Evolutionary conservation across 2,329 filamentous ascomycete species (phyloP), one percentile per base, ranked within the genome.

Genomic region (Fusarium longipes): DNA sequence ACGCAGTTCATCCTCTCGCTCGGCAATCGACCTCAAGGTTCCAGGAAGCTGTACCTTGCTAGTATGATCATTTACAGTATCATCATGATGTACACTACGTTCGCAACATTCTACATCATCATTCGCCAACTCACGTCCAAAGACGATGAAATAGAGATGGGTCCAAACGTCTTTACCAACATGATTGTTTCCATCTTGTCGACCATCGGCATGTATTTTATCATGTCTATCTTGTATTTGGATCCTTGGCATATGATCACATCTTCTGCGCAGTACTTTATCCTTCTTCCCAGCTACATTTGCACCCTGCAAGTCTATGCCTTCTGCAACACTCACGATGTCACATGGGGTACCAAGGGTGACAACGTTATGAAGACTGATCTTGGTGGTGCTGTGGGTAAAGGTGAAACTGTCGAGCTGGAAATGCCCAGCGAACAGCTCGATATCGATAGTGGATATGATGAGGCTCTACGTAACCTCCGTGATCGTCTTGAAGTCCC

Each of bases 231-330:
- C 81, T 81, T 99, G 63, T 99, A 99, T 80, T 87, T 99, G 44
- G 96, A 99, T 72, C 96, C 96, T 0, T 99, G 96, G 96, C 96
- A 99, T 83, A 96, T 99, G 92, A 91, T 99, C 81, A 99, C 96
- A 14, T 95, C 91, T 1, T 89, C 92, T 0, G 87, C 85, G 1
- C 94, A 97, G 77, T 99, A 99, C 83, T 97, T 99, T 77, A 86
- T 94, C 44, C 88, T 99, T 25, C 84, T 99, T 33, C 96, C 96
- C 0, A 90, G 86, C 36, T 99, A 98, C 82, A 97, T 99, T 79
- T 98, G 96, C 82, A 98, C 93, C 0, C 86, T 99, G 4, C 96
- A 99, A 79, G 93, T 98, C 20, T 99, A 99, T 80, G 96, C 96
- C 40, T 99, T 99, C 80, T 98, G 73, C 43, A 74, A 74, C 57